These are phyloP conservation scores for Mucor saturninus DNA, from an alignment of 371 early-diverging fungal genomes.

Conservation along the genomic window DNA sequence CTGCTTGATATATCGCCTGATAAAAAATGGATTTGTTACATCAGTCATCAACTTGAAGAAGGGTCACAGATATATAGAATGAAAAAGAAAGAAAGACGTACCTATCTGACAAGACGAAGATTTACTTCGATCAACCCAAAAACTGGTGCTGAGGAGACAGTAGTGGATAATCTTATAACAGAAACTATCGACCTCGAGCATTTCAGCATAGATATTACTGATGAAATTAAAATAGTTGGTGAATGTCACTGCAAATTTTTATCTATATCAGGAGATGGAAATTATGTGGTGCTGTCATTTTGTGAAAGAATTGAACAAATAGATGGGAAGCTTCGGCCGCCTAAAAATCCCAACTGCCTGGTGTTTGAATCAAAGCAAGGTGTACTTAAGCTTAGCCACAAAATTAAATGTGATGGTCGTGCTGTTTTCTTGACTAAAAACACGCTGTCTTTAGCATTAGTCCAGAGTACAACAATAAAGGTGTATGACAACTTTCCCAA, in stretches of 20 bases:
- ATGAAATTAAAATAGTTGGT: background rate
- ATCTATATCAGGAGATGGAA: conserved; percentile 7
- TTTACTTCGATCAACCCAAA: background rate
- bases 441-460: background rate
- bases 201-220: background rate
- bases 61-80: background rate
- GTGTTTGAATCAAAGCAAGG: background rate
- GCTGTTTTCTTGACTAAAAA: conserved; percentile 7
- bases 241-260: background rate
- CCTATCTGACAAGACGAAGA: conserved; percentile 2
- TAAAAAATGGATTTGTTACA: conserved; percentile 9
- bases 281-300: conserved; percentile 1
- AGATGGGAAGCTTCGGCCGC: background rate
- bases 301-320: background rate
- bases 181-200: background rate
- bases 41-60: background rate
- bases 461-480: background rate
- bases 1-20: conserved; percentile 2
- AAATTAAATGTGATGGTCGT: conserved; percentile 3
- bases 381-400: background rate
- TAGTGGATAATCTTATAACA: background rate
- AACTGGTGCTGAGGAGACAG: background rate
- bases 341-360: conserved; percentile 1
- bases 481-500: background rate
- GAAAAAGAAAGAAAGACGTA: background rate